A percentile compares a stretch with the other conserved stretches of the same genome.
These are phyloP conservation scores for Vitis cinerea DNA, from an alignment of 164 flowering plant species.

Conservation along the genomic window DNA sequence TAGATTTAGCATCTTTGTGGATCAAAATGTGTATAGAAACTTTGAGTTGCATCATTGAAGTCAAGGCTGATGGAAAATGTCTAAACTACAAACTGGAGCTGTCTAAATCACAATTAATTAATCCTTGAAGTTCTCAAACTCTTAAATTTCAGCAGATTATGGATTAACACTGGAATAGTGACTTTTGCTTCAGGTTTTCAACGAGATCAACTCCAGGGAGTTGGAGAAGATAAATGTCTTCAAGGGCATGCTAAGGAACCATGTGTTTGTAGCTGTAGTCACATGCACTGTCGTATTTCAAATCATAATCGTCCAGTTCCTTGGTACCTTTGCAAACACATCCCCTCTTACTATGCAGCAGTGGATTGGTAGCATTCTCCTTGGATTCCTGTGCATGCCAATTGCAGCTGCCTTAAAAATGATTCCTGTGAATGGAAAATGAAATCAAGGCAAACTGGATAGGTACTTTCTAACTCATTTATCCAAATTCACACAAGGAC, in stretches of 20 bases:
- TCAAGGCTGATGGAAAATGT: no score
- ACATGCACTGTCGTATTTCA: slow-evolving; percentile 71
- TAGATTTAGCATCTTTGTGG: no score
- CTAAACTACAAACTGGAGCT: no score
- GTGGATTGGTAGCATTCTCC: slow-evolving; percentile 64
- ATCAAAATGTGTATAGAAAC: not conserved
- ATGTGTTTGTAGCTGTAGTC: slow-evolving; percentile 76
- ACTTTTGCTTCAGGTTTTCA: slow-evolving; percentile 65
- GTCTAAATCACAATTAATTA: not conserved
- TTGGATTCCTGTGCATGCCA: slow-evolving; percentile 93
- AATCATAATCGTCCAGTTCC: slow-evolving; percentile 67
- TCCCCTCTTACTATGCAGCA: slow-evolving; percentile 64
- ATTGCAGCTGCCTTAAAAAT: slow-evolving; percentile 83
- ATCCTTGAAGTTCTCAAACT: not conserved
- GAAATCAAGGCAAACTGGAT: slow-evolving; percentile 8
- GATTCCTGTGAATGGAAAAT: slow-evolving; percentile 63
- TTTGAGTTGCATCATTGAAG: not conserved
- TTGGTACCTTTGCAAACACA: slow-evolving; percentile 88
- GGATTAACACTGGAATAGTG: not conserved
- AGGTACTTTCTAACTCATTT: slow-evolving; percentile 11
- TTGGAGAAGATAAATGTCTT: slow-evolving; percentile 91
- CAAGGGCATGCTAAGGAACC: slow-evolving; percentile 73
- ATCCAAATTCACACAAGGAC: not conserved
- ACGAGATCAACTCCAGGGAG: slow-evolving; percentile 90
- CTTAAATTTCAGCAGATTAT: no score